Evolutionary conservation across 768 basidiomycete species (phyloP).

Genomic region (Phlegmacium glaucopus): DNA sequence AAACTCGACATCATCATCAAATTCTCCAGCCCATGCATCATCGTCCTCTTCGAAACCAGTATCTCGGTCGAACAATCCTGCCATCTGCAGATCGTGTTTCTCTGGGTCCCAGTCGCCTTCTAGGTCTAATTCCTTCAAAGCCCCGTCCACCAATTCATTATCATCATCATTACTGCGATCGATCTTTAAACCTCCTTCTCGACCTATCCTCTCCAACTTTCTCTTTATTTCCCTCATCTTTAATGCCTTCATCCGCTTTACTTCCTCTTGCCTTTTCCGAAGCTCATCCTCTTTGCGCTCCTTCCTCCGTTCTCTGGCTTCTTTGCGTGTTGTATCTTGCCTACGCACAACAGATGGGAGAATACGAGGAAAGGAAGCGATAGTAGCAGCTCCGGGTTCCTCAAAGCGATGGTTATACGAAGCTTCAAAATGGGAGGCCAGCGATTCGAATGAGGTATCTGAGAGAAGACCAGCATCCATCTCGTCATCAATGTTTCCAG

Average conservation of each 20-base stretch:
- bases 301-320: constrained; percentile 76
- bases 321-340: constrained; percentile 75
- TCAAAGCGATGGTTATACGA: constrained; percentile 98
- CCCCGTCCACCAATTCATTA: constrained; percentile 35
- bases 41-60: constrained; percentile 23
- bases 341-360: constrained; percentile 63
- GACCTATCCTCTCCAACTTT: constrained; percentile 70
- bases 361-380: constrained; percentile 71
- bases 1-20: constrained; percentile 21
- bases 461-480: constrained; percentile 41
- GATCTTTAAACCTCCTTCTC: constrained; percentile 60
- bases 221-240: constrained; percentile 78
- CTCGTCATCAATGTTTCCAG: constrained; percentile 40
- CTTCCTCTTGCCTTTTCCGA: constrained; percentile 71
- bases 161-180: constrained; percentile 30
- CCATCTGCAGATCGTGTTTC: constrained; percentile 82
- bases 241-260: constrained; percentile 76
- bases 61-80: constrained; percentile 49
- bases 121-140: constrained; percentile 69
- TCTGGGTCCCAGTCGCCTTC: constrained; percentile 93
- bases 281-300: constrained; percentile 79
- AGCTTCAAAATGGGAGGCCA: constrained; percentile 89
- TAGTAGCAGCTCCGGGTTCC: constrained; percentile 68
- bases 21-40: constrained; percentile 26
- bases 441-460: constrained; percentile 70